A percentile compares a stretch with the other conserved stretches of the same genome.
Evolutionary conservation across 176 grass and related monocot genomes (phyloP).

Genomic region (Bolboschoenus planiculmis): DNA sequence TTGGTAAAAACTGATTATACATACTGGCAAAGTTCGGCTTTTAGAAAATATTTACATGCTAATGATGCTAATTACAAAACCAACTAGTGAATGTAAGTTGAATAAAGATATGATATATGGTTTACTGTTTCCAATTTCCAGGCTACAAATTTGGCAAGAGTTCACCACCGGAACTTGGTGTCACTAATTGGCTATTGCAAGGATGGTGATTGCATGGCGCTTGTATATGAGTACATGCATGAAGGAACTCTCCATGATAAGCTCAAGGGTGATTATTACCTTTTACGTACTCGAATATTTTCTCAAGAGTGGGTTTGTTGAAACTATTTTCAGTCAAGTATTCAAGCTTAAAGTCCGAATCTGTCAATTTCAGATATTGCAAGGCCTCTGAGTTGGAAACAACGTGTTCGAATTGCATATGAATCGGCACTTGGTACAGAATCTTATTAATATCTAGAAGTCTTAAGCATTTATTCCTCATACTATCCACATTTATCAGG

Average conservation of each 20-base stretch:
- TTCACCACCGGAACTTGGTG: slow-evolving; percentile 16
- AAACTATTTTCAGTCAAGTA: neutral
- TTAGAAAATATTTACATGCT: no score
- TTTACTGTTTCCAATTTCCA: neutral
- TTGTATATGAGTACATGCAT: slow-evolving; percentile 19
- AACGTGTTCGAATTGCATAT: slow-evolving; percentile 15
- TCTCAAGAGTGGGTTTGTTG: neutral
- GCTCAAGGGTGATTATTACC: neutral
- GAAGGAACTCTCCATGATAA: slow-evolving; percentile 22
- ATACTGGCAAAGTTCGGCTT: no score
- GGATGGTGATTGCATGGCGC: slow-evolving; percentile 5
- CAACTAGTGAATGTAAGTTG: no score
- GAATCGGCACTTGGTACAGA: slow-evolving; percentile 12
- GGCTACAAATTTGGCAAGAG: slow-evolving; percentile 12
- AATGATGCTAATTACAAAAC: no score
- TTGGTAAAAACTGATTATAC: no score
- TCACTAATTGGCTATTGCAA: slow-evolving; percentile 12
- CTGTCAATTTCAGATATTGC: neutral
- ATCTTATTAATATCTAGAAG: neutral
- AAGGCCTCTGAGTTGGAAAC: neutral
- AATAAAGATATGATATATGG: no score
- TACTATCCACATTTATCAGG: neutral
- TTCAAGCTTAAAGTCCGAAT: no score
- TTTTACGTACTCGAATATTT: neutral
- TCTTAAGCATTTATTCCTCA: neutral